Base-by-base conservation (phyloP, 139 green algal genomes). In the Chlorella sorokiniana region DNA sequence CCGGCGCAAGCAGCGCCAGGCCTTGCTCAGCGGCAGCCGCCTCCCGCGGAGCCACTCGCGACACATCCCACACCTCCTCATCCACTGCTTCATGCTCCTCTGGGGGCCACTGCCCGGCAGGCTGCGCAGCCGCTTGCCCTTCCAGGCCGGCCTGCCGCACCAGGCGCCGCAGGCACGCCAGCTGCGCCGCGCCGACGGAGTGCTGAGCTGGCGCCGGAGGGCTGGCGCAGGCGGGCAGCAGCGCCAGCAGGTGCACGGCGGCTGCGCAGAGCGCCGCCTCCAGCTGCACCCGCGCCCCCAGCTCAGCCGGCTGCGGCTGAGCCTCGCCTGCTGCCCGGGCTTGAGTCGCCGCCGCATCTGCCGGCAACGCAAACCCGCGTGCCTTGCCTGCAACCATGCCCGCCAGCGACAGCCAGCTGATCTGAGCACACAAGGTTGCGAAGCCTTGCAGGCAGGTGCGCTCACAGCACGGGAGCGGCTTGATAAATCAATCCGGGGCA, bases 161-260 rank as follows among this genome's bases (percentile, higher is more conserved):
- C 27, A 79, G 54, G 3, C 4, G 27, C 4, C 25, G 40, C 54
- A 69, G 54, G 25, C 44, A 35, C 37, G 73, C 25, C 18, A 11
- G 48, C 25, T 20, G 45, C 4, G 20, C 8, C 33, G 1, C 33
- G 27, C 3, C 1, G 22, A 23, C 37, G 25, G n/a, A 27, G 40
- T 59, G 27, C 27, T 0, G 48, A 59, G 48, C n/a, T n/a, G n/a
- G n/a, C n/a, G n/a, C n/a, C n/a, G n/a, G n/a, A n/a, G n/a, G n/a
- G n/a, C n/a, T n/a, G n/a, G n/a, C n/a, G n/a, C n/a, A n/a, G n/a
- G n/a, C n/a, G n/a, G 38, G 54, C 37, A 79, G 38, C n/a, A 79
- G 54, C 2, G 73, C n/a, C 25, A 79, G 54, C 73, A 79, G 31
- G 54, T 69, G 73, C 54, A 79, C 52, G 9, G 69, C 73, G 1